These are phyloP conservation scores for Patellaria atrata DNA, from an alignment of 495 filamentous ascomycete genomes.

Conservation along the genomic window DNA sequence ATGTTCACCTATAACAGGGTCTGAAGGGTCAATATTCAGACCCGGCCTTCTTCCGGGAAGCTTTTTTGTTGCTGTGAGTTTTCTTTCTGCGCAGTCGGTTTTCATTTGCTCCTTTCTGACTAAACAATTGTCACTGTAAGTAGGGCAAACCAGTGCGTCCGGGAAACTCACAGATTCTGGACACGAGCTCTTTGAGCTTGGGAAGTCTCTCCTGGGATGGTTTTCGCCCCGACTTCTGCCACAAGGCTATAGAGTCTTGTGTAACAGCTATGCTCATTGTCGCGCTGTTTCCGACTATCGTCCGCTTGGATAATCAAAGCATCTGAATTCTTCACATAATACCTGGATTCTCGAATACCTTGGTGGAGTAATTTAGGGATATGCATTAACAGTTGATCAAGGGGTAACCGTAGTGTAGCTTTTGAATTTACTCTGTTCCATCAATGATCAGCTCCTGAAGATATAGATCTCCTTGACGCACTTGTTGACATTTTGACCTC, in stretches of 20 bases:
- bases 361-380: constrained; percentile 57
- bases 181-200: constrained; percentile 43
- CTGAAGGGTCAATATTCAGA: constrained; percentile 17
- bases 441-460: too few relatives aligned
- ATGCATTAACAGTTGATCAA: constrained; percentile 40
- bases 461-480: too few relatives aligned
- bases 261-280: constrained; percentile 52
- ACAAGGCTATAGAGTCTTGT: constrained; percentile 46
- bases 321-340: constrained; percentile 49
- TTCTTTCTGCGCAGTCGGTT: constrained; percentile 63
- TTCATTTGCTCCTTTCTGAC: constrained; percentile 58
- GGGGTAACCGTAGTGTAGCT: constrained; percentile 56
- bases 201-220: constrained; percentile 52
- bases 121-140: constrained; percentile 23
- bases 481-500: constrained; percentile 97
- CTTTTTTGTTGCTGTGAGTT: constrained; percentile 66
- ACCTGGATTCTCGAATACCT: constrained; percentile 49
- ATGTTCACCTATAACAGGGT: background rate
- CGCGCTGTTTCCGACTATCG: constrained; percentile 46
- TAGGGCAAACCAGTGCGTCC: background rate
- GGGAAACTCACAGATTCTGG: constrained; percentile 45
- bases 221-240: constrained; percentile 34
- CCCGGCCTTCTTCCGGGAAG: constrained; percentile 39
- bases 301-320: constrained; percentile 55
- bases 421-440: constrained; percentile 91